phyloP scores from a whole-genome alignment of 192 early-diverging fungal species.

The Umbelopsis isabellina region DNA sequence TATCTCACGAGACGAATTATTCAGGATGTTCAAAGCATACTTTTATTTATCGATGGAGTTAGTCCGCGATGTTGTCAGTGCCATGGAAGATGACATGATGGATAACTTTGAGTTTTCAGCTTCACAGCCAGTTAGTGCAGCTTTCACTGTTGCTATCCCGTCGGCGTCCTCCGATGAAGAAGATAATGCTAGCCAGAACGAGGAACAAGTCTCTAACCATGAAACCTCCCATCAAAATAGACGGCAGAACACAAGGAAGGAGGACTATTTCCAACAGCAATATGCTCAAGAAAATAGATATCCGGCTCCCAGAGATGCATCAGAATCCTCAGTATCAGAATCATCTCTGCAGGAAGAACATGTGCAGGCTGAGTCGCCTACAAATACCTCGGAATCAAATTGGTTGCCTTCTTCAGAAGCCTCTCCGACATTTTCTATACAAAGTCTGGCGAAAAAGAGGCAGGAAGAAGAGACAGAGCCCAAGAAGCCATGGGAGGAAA shows the following conservation, averaged over 20 bases:
- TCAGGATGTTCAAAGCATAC: slow-evolving; percentile 91
- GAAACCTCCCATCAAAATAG: neutral
- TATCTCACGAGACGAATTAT: slow-evolving; percentile 83
- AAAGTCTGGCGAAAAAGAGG: neutral
- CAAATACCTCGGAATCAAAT: slow-evolving; percentile 1
- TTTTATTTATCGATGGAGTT: slow-evolving; percentile 89
- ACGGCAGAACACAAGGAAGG: slow-evolving; percentile 22
- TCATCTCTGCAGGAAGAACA: neutral
- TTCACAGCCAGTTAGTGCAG: slow-evolving; percentile 85
- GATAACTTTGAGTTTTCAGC: slow-evolving; percentile 80
- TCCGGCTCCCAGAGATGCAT: neutral
- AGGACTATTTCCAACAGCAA: slow-evolving; percentile 29
- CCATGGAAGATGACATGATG: slow-evolving; percentile 89
- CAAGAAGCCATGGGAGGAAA: slow-evolving; percentile 48
- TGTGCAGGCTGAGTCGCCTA: neutral
- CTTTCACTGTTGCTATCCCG: slow-evolving; percentile 86
- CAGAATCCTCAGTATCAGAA: neutral
- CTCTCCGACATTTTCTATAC: neutral
- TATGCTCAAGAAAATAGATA: slow-evolving; percentile 16
- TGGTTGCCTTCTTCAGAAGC: neutral
- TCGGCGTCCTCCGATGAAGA: slow-evolving; percentile 39
- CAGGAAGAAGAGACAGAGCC: slow-evolving; percentile 17
- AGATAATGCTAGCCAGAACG: slow-evolving; percentile 21
- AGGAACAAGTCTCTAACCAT: neutral
- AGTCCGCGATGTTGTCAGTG: slow-evolving; percentile 85